Base-by-base conservation (phyloP, 202 grass and related monocot genomes). In the Musa balbisiana region DNA sequence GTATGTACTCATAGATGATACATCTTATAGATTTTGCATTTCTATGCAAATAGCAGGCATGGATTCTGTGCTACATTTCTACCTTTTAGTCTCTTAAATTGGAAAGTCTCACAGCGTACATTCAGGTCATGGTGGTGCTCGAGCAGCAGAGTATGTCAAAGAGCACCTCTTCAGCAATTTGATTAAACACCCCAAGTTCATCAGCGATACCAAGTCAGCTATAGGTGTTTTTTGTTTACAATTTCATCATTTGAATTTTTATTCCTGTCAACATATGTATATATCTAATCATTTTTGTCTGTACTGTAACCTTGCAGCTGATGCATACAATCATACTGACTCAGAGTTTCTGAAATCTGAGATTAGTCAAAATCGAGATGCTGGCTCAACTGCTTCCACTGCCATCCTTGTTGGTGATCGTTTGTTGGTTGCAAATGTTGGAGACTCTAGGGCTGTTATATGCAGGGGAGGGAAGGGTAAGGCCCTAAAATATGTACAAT, bases 401-500 rank as follows among this genome's bases (percentile, higher is more conserved):
- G 91, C 91, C 78, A 68, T 98, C 29, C 88, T 98, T 67, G 85
- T 98, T 1, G 91, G 91, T 3, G 73, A 98, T 15, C 91, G 88
- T 43, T 85, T 98, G n/a, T 74, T 94, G 68, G 91, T 94, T 2
- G 89, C 95, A 52, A 98, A 98, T 76, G 95, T 98, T 80, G 95
- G 95, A 21, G 95, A 98, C 80, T 98, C 95, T 24, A 89, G 95
- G 49, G 91, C 59, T 68, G 80, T 98, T 59, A 89, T 98, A 62
- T 92, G 95, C 70, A 87, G 88, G 84, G 88, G 81, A 65, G 94
- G 90, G 64, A 80, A 91, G 70, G 94, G 94, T 97, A 87, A 84
- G 73, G 51, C 53, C 33, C 33, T 43, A 8, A 43, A 43, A 43
- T 43, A 43, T 43, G 5, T 52, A n/a, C 11, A 71, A 71, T 43